These are phyloP conservation scores for Suhomyces chickasaworum DNA, from an alignment of 1,139 yeast species.

Conservation along the genomic window DNA sequence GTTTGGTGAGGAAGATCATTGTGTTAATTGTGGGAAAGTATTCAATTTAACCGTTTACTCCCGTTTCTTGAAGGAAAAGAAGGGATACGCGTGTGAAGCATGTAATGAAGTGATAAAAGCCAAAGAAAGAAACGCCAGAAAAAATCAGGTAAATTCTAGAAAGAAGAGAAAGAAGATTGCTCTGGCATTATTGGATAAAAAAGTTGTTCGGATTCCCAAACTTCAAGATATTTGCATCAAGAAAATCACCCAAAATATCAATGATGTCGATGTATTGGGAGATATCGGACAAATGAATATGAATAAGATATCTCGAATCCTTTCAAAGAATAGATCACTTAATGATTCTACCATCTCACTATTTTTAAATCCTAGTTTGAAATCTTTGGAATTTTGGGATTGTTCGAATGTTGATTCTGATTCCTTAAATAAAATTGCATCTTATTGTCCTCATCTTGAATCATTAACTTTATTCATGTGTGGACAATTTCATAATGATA, in stretches of 20 bases:
- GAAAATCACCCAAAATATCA: conserved; percentile 70
- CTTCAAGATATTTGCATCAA: conserved; percentile 81
- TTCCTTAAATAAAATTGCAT: conserved; percentile 68
- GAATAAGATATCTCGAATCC: conserved; percentile 68
- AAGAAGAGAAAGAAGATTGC: conserved; percentile 79
- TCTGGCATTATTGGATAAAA: conserved; percentile 75
- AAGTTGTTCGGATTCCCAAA: conserved; percentile 62
- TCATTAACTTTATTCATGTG: conserved; percentile 80
- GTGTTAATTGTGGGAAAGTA: conserved; percentile 59
- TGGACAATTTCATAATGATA: conserved; percentile 85
- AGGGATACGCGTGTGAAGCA: conserved; percentile 65
- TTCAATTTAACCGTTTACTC: conserved; percentile 71
- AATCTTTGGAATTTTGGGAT: conserved; percentile 78
- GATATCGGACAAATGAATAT: conserved; percentile 68
- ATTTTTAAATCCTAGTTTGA: conserved; percentile 64
- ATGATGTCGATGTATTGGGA: conserved; percentile 75
- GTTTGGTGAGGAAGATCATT: conserved; percentile 53
- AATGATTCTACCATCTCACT: conserved; percentile 69
- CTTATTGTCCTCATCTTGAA: conserved; percentile 76
- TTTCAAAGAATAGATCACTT: conserved; percentile 79
- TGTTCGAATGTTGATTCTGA: conserved; percentile 77
- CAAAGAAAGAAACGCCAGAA: conserved; percentile 47
- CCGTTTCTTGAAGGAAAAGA: conserved; percentile 47
- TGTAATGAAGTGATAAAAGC: conserved; percentile 55
- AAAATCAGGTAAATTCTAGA: conserved; percentile 62